A percentile compares a stretch with the other conserved stretches of the same genome.
These are phyloP conservation scores for Vaccinium myrtillus DNA, from an alignment of 148 eudicot genomes.

Conservation along the genomic window DNA sequence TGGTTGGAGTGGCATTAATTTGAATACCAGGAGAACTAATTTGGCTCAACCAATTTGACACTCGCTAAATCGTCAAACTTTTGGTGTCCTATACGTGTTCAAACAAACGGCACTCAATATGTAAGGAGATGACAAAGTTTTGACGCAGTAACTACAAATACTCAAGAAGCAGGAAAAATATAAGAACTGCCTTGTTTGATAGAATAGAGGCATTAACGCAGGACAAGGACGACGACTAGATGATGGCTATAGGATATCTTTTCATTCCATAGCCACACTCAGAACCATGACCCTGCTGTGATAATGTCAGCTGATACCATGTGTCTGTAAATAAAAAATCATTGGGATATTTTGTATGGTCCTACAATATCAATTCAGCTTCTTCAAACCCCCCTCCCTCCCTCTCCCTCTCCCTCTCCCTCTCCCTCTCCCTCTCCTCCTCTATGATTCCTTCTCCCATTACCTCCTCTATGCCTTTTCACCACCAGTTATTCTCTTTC, in stretches of 20 bases:
- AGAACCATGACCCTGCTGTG: neutral
- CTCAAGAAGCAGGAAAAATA: neutral
- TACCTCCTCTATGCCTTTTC: neutral
- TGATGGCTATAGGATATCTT: neutral
- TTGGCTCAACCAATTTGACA: too few species aligned
- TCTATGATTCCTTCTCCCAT: too few species aligned
- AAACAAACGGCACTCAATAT: neutral
- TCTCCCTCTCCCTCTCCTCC: too few species aligned
- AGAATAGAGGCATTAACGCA: too few species aligned
- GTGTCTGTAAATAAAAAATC: neutral
- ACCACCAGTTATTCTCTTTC: too few species aligned
- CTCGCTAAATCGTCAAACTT: too few species aligned
- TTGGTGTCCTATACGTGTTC: neutral
- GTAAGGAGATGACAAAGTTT: neutral
- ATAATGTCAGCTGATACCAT: neutral
- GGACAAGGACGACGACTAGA: neutral
- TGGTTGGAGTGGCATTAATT: too few species aligned
- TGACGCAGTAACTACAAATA: neutral
- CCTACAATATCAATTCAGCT: neutral
- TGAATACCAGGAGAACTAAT: too few species aligned
- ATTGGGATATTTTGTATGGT: neutral
- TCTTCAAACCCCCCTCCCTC: too few species aligned
- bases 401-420: too few species aligned
- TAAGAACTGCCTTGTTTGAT: neutral
- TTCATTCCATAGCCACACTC: too few species aligned